Percentiles rank a stretch among this genome's conserved stretches.
These are phyloP conservation scores for Hypoxylon sp. DNA, from an alignment of 2,329 filamentous ascomycete genomes.

Conservation along the genomic window DNA sequence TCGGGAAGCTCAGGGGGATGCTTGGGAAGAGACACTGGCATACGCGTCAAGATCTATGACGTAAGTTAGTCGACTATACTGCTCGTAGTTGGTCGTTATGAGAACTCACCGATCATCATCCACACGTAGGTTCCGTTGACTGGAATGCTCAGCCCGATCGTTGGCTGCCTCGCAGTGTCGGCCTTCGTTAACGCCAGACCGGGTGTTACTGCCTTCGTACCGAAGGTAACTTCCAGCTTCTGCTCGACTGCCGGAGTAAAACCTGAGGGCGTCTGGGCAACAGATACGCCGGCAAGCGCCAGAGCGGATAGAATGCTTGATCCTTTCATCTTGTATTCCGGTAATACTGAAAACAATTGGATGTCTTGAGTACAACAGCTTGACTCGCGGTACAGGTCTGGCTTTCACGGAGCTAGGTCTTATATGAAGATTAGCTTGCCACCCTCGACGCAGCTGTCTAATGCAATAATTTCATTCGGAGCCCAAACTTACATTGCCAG, in stretches of 20 bases:
- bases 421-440: conserved; percentile 29
- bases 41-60: conserved; percentile 50
- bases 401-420: conserved; percentile 9
- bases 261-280: conserved; percentile 46
- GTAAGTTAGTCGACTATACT: conserved; percentile 28
- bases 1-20: neutral
- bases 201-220: conserved; percentile 46
- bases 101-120: conserved; percentile 47
- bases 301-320: conserved; percentile 37
- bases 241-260: conserved; percentile 45
- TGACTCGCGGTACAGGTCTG: conserved; percentile 2
- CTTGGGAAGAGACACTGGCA: neutral
- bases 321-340: conserved; percentile 45
- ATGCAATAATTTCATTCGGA: conserved; percentile 30
- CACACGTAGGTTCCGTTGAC: conserved; percentile 46
- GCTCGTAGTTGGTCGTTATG: neutral
- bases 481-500: conserved; percentile 24
- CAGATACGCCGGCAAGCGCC: conserved; percentile 38
- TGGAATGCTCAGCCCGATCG: conserved; percentile 44
- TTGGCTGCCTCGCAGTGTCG: conserved; percentile 47
- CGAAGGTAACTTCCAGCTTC: conserved; percentile 48
- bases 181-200: conserved; percentile 45
- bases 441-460: conserved; percentile 7
- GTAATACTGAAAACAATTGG: neutral
- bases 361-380: conserved; percentile 1